Evolutionary conservation across 495 filamentous ascomycete genomes (phyloP), one percentile per base, ranked within the genome.

Genomic region (Xylaria longipes): DNA sequence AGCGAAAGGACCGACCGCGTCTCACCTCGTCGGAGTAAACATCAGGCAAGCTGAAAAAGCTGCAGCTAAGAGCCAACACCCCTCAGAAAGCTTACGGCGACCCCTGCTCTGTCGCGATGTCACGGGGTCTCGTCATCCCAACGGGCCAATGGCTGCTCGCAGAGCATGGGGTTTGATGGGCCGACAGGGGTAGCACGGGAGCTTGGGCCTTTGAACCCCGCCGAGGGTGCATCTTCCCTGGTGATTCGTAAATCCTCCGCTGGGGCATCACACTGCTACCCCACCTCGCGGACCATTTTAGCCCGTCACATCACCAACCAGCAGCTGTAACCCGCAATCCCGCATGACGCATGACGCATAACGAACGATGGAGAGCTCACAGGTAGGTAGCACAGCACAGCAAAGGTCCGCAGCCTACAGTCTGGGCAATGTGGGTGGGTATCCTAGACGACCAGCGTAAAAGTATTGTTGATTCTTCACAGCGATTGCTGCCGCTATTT

Each of bases 51-150:
- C 69, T 65, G 69, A 71, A 66, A 58, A 63, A 43, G 69, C 61
- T 66, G 69, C 69, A 71, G 69, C 69, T 66, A 66, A 29, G 15
- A 37, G 37, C 62, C 45, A 37, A 27, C 39, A 48, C 52, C 68
- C 68, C 46, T 56, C 68, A 17, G 8, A 54, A 52, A 56, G 65
- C 66, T 56, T 65, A 48, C 29, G 27, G 39, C 27, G 11, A 71
- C 39, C 69, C 69, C 11, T 66, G 69, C 62, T 29, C 39, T 66
- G 52, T 71, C 69, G 69, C 69, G 69, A 65, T 66, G 62, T 71
- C 69, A 71, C 69, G 69, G 62, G 69, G 61, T 71, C 62, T 58
- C 31, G 46, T 56, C 69, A 46, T 25, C 35, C 11, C 52, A 35
- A 31, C 48, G 27, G 14, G 20, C 69, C 69, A 71, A 71, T 71